These are phyloP conservation scores for Dactylella cylindrospora DNA, from an alignment of 2,329 filamentous ascomycete genomes.

Conservation along the genomic window DNA sequence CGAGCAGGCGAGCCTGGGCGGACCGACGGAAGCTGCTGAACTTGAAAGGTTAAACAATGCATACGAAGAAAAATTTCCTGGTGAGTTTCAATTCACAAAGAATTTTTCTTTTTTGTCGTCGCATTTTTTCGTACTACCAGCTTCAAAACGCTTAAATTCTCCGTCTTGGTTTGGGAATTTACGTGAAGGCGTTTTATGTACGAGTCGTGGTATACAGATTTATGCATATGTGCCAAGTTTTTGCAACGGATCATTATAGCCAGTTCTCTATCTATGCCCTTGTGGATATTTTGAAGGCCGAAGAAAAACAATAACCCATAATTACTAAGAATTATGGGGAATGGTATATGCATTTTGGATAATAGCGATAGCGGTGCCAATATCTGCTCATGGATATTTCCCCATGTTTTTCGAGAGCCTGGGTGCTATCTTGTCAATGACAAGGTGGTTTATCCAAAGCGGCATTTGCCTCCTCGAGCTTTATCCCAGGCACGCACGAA, in stretches of 20 bases:
- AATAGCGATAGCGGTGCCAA: too few relatives aligned
- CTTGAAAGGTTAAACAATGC: constrained; percentile 47
- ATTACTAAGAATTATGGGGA: too few relatives aligned
- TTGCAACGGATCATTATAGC: too few relatives aligned
- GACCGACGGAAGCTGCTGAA: constrained; percentile 46
- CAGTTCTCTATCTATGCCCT: too few relatives aligned
- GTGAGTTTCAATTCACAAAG: constrained; percentile 34
- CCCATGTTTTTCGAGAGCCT: constrained; percentile 12
- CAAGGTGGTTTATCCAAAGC: constrained; percentile 36
- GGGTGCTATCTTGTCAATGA: not conserved
- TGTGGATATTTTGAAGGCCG: constrained; percentile 1
- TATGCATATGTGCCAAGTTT: not conserved
- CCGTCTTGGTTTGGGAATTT: not conserved
- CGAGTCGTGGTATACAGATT: not conserved
- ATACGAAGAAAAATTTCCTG: constrained; percentile 48
- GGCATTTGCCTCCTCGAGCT: constrained; percentile 2
- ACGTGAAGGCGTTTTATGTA: not conserved
- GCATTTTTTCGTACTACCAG: not conserved
- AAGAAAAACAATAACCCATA: too few relatives aligned
- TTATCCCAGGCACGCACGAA: too few relatives aligned
- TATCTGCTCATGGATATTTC: too few relatives aligned
- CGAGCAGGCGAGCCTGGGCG: constrained; percentile 47
- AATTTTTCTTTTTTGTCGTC: not conserved
- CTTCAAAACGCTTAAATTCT: not conserved
- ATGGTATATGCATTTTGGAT: too few relatives aligned